Evolutionary conservation across 192 early-diverging fungal genomes (phyloP), one percentile per base, ranked within the genome.

Genomic region (Podila verticillata): DNA sequence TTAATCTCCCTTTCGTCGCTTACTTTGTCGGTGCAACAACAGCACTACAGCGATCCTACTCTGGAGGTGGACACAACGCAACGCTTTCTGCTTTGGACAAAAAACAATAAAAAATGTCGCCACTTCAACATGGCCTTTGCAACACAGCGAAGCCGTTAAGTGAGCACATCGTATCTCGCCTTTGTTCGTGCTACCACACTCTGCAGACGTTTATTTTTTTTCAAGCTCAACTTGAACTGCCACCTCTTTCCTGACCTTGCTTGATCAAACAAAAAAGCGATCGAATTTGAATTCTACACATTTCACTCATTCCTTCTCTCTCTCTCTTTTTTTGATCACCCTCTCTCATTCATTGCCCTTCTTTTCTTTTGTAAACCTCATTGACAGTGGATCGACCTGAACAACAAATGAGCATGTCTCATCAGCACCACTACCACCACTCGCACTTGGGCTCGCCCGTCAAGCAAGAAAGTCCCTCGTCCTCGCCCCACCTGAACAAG

Each of bases 401-500:
- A 24, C 15, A n/a, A 24, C 51, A n/a, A 54, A 54, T 54, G 51
- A 54, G 51, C 51, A 54, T 54, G 51, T 54, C 51, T 54, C 51
- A 54, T 54, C 51, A 54, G 22, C 51, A 54, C 51, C 51, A 54
- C 51, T 54, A 24, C 51, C 51, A 54, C 51, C 51, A 24, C 22
- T 26, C 51, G 8, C 51, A 54, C 7, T n/a, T 54, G 22, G 51
- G 51, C 22, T 54, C 51, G 51, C 51, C 51, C 24, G 51, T 54
- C 51, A 54, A 54, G 51, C 51, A 54, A n/a, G 51, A 54, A 54
- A 54, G 26, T 2, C 26, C 58, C 58, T 60, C 54, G n/a, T 57
- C 58, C 28, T 60, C 58, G 29, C 17, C 51, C 24, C 22, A 54
- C 24, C 51, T 54, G n/a, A 54, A 54, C 7, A 26, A 54, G 51